Evolutionary conservation across 176 grass and related monocot genomes (phyloP).

Genomic region (Panicum miliaceum): DNA sequence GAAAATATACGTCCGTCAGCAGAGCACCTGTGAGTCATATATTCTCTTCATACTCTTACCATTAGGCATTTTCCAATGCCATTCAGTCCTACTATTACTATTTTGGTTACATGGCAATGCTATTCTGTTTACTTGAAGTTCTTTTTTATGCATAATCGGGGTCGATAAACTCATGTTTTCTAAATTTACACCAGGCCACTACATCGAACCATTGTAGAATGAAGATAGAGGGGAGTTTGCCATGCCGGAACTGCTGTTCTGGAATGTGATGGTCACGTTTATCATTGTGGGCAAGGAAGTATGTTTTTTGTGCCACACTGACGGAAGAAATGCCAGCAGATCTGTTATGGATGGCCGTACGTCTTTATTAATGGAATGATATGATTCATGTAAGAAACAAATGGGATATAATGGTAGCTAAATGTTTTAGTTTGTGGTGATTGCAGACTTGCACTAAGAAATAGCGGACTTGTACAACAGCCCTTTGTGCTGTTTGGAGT

Average conservation of each 20-base stretch:
- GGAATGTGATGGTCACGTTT: no score
- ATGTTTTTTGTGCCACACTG: not conserved
- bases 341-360: not conserved
- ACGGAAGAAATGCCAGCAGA: not conserved
- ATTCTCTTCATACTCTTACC: not conserved
- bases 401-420: not conserved
- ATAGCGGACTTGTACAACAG: no score
- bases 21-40: slow-evolving; percentile 19
- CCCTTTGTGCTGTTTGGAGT: no score
- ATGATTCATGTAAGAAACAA: not conserved
- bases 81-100: not conserved
- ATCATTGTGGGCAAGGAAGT: not conserved
- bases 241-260: not conserved
- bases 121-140: not conserved
- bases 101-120: not conserved
- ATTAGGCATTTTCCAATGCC: not conserved
- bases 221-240: not conserved
- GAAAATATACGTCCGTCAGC: slow-evolving; percentile 7
- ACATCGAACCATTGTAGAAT: not conserved
- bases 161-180: not conserved
- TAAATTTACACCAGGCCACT: not conserved
- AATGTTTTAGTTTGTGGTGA: not conserved
- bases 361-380: not conserved
- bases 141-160: not conserved
- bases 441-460: not conserved